Base-by-base conservation (phyloP, 768 basidiomycete species). In the Phylloporus rhodoxanthus region DNA sequence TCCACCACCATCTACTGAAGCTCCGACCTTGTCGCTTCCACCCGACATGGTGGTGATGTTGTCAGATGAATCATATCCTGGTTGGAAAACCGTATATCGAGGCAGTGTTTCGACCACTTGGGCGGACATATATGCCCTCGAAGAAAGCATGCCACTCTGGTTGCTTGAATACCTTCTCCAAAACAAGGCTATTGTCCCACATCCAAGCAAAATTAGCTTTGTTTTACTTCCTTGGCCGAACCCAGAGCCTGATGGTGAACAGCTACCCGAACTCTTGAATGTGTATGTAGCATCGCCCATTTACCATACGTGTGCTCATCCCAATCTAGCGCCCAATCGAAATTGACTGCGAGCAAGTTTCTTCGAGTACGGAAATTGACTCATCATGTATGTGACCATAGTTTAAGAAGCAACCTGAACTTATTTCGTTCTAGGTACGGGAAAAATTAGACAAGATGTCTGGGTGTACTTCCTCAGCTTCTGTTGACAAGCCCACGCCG, bases 131-230 rank as follows among this genome's bases (percentile, higher is more conserved):
- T 65, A 70, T 34, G 53, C 65, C 13, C 72, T 97, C 30, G 93
- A 96, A 68, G 79, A 82, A 58, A 75, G 71, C 33, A 81, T 91
- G 74, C 95, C 95, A 3, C 61, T 83, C 56, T 98, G 95, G 95
- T 70, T 96, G 42, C 70, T 91, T 44, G 91, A 97, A 65, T 95
- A 86, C 58, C 68, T 97, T 33, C 74, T 97, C 33, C 68, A 81
- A 13, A 85, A 87, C 56, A 82, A 78, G 61, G 69, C 75, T 47
- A 69, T 78, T 13, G 56, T 75, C 23, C 60, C 73, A 0, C 78
- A 81, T 14, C 72, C 77, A 5, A 72, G 78, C 45, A 99, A 98
- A 71, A 64, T 97, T 38, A 90, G 91, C 57, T 99, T 98, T 63
- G 80, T 95, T 17, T 68, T 99, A 32, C 72, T 94, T 53, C 92